Conservation (phyloP, 441 rosid genomes). For the Populus hybrid region DNA sequence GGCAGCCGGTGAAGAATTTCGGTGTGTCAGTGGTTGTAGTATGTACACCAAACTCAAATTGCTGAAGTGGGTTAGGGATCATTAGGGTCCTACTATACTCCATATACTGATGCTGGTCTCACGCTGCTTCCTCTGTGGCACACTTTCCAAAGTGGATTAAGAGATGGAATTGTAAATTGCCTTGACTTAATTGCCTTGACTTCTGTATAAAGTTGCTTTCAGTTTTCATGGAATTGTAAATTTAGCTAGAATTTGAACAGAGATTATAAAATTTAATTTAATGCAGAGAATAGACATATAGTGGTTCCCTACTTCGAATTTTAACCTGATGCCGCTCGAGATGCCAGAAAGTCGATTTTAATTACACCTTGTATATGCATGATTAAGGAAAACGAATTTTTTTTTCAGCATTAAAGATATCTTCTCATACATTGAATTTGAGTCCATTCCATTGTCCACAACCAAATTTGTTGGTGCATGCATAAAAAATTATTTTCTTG, state of each 20-base stretch:
- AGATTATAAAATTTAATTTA: too few relatives aligned
- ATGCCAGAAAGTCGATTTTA: too few relatives aligned
- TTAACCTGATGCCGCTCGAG: too few relatives aligned
- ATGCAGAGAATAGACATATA: neutral
- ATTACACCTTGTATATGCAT: too few relatives aligned
- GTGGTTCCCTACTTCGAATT: neutral
- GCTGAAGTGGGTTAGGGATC: neutral
- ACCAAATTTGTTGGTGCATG: too few relatives aligned
- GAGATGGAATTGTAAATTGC: constrained; percentile 7
- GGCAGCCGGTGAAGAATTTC: constrained; percentile 13
- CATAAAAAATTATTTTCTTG: too few relatives aligned
- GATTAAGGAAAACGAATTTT: too few relatives aligned
- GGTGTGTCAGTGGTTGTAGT: neutral
- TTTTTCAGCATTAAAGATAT: too few relatives aligned
- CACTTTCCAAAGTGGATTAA: constrained; percentile 36
- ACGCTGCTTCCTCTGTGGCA: constrained; percentile 23
- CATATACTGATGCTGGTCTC: constrained; percentile 11
- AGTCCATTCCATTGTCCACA: too few relatives aligned
- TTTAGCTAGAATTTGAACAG: neutral
- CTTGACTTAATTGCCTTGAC: neutral
- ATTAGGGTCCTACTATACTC: constrained; percentile 3
- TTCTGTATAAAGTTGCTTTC: constrained; percentile 4
- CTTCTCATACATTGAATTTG: too few relatives aligned
- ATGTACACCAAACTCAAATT: neutral
- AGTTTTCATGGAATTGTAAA: constrained; percentile 8